Evolutionary conservation across 768 basidiomycete genomes (phyloP).

Genomic region (Filobasidium wieringae): DNA sequence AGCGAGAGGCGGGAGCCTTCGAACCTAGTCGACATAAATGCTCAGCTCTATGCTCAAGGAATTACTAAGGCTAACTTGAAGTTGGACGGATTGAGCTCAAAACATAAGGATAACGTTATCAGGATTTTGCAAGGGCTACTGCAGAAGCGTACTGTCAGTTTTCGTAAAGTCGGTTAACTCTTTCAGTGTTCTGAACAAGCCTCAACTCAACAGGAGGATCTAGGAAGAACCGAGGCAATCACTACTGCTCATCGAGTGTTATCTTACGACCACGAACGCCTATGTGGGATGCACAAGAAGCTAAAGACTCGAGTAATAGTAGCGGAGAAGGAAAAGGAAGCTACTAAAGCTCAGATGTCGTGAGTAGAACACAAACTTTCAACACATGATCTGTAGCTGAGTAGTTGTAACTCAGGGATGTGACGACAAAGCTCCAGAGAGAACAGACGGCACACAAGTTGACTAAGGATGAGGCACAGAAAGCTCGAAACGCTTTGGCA

Average conservation of each 20-base stretch:
- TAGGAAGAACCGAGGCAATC: conserved; percentile 15
- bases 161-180: background rate
- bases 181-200: background rate
- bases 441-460: conserved; percentile 18
- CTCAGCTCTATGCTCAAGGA: conserved; percentile 19
- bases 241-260: conserved; percentile 15
- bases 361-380: background rate
- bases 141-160: conserved; percentile 17
- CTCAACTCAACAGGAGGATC: conserved; percentile 15
- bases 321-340: conserved; percentile 18
- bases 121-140: conserved; percentile 16
- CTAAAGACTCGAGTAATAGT: conserved; percentile 1
- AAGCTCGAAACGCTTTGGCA: conserved; percentile 17
- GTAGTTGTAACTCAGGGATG: background rate
- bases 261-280: conserved; percentile 19
- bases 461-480: conserved; percentile 15
- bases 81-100: conserved; percentile 11
- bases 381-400: background rate
- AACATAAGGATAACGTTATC: conserved; percentile 11
- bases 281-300: conserved; percentile 14
- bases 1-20: background rate
- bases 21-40: conserved; percentile 14
- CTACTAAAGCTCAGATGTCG: conserved; percentile 13
- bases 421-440: conserved; percentile 12
- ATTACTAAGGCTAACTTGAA: conserved; percentile 13